Evolutionary conservation across 257 asterid genomes (phyloP).

Genomic region (Ophiorrhiza pumila): DNA sequence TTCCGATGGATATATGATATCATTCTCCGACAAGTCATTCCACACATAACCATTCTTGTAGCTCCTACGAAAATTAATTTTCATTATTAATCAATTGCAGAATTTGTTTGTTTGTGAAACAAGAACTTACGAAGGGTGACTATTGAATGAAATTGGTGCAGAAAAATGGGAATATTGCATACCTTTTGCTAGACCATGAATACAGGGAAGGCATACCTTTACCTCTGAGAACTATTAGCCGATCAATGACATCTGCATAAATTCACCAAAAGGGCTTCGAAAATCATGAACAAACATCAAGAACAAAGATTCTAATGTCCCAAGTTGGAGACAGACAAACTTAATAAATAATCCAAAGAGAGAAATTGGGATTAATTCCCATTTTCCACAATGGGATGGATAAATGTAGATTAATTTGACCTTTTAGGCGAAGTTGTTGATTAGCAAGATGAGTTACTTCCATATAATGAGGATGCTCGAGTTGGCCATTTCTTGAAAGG

Average conservation of each 20-base stretch:
- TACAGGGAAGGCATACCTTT: constrained; percentile 85
- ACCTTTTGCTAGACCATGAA: constrained; percentile 98
- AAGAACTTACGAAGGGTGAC: not conserved
- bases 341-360: too few relatives aligned
- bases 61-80: constrained; percentile 41
- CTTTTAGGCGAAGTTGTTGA: constrained; percentile 75
- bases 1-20: constrained; percentile 65
- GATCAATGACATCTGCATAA: constrained; percentile 61
- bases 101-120: not conserved
- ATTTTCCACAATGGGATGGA: too few relatives aligned
- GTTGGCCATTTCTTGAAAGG: constrained; percentile 83
- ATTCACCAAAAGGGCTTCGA: not conserved
- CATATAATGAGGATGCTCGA: constrained; percentile 87
- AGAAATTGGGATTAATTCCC: too few relatives aligned
- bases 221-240: constrained; percentile 67
- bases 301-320: not conserved
- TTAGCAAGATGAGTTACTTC: constrained; percentile 65
- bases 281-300: not conserved
- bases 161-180: not conserved
- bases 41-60: constrained; percentile 91
- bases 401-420: constrained; percentile 24
- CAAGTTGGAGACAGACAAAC: too few relatives aligned
- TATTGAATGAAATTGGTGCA: too few relatives aligned
- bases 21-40: constrained; percentile 79
- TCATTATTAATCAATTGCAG: not conserved